Evolutionary conservation across 2,329 filamentous ascomycete species (phyloP), one percentile per base, ranked within the genome.

Genomic region (Pseudopyrenochaeta lycopersici): DNA sequence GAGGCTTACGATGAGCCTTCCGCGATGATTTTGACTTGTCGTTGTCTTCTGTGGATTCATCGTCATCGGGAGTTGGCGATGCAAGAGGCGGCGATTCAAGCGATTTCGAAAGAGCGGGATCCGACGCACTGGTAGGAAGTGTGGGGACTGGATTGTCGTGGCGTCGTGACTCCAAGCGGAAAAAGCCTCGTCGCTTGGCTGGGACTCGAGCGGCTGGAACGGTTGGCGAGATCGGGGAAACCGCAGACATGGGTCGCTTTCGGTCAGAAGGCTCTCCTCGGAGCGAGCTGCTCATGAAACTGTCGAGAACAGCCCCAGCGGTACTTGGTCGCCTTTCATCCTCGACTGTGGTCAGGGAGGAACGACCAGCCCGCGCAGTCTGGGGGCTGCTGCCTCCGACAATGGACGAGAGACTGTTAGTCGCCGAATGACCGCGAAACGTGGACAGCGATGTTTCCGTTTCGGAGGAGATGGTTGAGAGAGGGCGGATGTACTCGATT

Each of bases 381-480:
- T 75, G 73, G 18, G 80, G 79, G 57, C 77, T 82, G 11, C 82
- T 83, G 10, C 82, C 72, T 45, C 90, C 91, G 4, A 90, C 80
- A 36, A 94, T 81, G 0, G 91, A 96, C 4, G 90, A 92, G 41
- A 95, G 87, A 74, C 90, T 96, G 52, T 89, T 90, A 21, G 90
- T 90, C 30, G 91, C 82, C 1, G 88, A 91, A 72, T 94, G 91
- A 4, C 87, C 85, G 35, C 87, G 84, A 15, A 88, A 83, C 0
- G 90, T 92, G 1, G 82, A 82, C 48, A 86, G 79, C 2, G 90
- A 95, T 69, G 88, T 92, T 40, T 91, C 89, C 0, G 91, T 92
- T 71, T 95, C 92, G 17, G 88, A 93, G 1, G 92, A 96, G 12
- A 96, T 87, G 17, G 93, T 81, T 1, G 93, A 97, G 15, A 96